Percentiles rank a stretch among this genome's conserved stretches.
These are phyloP conservation scores for Aegle marmelos DNA, from an alignment of 345 rosid genomes.

Conservation along the genomic window DNA sequence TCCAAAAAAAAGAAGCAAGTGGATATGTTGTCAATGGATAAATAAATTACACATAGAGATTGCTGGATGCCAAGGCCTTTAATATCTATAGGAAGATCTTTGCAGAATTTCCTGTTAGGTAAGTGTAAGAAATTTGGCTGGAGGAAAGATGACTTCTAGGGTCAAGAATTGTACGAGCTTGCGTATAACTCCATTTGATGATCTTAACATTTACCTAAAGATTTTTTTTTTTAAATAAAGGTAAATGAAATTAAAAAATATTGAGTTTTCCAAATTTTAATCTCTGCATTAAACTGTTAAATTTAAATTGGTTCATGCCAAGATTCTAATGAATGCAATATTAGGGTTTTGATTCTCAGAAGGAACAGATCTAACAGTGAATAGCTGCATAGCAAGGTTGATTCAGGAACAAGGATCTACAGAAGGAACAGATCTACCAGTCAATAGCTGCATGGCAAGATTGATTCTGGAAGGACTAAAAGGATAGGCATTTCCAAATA, in stretches of 20 bases:
- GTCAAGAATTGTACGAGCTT: neutral
- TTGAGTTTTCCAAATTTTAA: neutral
- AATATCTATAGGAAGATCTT: neutral
- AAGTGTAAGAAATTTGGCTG: neutral
- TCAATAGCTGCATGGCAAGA: neutral
- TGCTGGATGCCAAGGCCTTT: neutral
- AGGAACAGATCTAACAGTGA: neutral
- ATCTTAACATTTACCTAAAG: no score
- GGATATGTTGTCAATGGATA: neutral
- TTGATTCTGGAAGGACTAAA: neutral
- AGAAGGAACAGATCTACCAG: neutral
- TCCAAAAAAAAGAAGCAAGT: neutral
- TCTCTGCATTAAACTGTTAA: neutral
- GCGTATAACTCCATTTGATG: neutral
- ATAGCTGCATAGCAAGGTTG: neutral
- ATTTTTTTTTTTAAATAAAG: neutral
- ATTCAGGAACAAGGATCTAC: neutral
- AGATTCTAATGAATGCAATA: neutral
- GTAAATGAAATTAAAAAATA: neutral
- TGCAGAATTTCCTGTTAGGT: neutral
- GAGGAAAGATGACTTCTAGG: neutral
- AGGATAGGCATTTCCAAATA: neutral
- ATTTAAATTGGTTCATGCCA: neutral
- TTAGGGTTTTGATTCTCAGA: neutral
- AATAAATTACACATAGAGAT: neutral